Percentiles rank a stretch among this genome's conserved stretches.
Conservation (phyloP, 2,329 filamentous ascomycete species). For the Peltaster fructicola region DNA sequence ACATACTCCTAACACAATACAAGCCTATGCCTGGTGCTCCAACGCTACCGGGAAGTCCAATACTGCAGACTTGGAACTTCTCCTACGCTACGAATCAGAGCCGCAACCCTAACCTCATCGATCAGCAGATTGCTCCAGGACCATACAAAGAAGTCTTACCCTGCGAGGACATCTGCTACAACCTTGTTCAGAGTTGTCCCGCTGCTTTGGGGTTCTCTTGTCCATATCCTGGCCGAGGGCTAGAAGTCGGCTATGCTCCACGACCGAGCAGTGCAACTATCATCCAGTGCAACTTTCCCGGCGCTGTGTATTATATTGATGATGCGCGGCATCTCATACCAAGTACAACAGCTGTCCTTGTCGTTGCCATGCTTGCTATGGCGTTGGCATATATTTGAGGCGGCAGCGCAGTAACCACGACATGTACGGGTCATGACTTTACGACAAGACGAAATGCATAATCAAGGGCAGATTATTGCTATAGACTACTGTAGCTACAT, state of each 20-base stretch:
- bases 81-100: slow-evolving; percentile 17
- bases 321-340: too few relatives aligned
- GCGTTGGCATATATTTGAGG: too few relatives aligned
- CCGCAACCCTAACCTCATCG: slow-evolving; percentile 40
- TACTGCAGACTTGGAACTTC: slow-evolving; percentile 15
- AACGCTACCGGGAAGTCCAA: slow-evolving; percentile 13
- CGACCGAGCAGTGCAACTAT: slow-evolving; percentile 9
- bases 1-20: slow-evolving; percentile 12
- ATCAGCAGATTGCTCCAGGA: slow-evolving; percentile 53
- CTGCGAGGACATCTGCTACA: slow-evolving; percentile 74
- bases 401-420: too few relatives aligned
- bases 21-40: slow-evolving; percentile 18
- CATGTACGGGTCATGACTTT: too few relatives aligned
- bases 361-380: too few relatives aligned
- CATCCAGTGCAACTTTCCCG: slow-evolving; percentile 20
- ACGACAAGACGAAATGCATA: too few relatives aligned
- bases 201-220: slow-evolving; percentile 58
- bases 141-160: slow-evolving; percentile 90
- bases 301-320: slow-evolving; percentile 19
- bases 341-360: too few relatives aligned
- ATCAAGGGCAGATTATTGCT: too few relatives aligned
- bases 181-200: slow-evolving; percentile 71
- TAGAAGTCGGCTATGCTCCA: slow-evolving; percentile 35
- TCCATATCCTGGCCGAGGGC: slow-evolving; percentile 34
- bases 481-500: too few relatives aligned